Conservation (phyloP, 2,329 filamentous ascomycete genomes). For the Talaromyces sp. region DNA sequence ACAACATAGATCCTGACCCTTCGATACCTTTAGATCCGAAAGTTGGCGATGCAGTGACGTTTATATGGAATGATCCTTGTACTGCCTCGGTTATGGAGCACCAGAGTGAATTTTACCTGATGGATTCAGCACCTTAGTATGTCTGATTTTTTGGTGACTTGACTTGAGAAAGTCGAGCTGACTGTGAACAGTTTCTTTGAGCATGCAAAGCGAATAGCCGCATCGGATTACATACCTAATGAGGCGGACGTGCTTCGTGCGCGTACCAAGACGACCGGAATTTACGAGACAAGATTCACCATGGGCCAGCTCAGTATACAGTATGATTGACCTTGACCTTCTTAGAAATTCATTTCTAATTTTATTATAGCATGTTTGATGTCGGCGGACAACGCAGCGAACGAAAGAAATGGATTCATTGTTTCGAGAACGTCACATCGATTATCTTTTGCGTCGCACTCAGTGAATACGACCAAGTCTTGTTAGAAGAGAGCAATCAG, state of each 20-base stretch:
- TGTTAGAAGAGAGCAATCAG: slow-evolving; percentile 95
- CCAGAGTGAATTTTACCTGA: slow-evolving; percentile 96
- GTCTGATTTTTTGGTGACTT: slow-evolving; percentile 26
- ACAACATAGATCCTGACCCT: slow-evolving; percentile 84
- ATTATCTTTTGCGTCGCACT: slow-evolving; percentile 99
- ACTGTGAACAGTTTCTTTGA: slow-evolving; percentile 75
- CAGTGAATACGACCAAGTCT: slow-evolving; percentile 96
- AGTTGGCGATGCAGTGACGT: slow-evolving; percentile 75
- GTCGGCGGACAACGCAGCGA: slow-evolving; percentile 96
- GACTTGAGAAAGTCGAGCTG: slow-evolving; percentile 12
- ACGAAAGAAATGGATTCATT: slow-evolving; percentile 99
- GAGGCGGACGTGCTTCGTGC: slow-evolving; percentile 94
- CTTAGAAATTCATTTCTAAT: background rate
- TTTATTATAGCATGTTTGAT: slow-evolving; percentile 83
- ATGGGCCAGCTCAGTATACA: slow-evolving; percentile 99
- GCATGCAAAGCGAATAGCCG: slow-evolving; percentile 78
- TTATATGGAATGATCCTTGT: slow-evolving; percentile 84
- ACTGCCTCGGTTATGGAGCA: slow-evolving; percentile 81
- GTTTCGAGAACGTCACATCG: slow-evolving; percentile 98
- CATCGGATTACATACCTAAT: slow-evolving; percentile 79
- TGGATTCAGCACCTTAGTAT: slow-evolving; percentile 99
- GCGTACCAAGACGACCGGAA: slow-evolving; percentile 96
- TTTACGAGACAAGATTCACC: slow-evolving; percentile 96
- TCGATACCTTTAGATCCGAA: slow-evolving; percentile 75
- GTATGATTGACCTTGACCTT: slow-evolving; percentile 53